These are phyloP conservation scores for Castanea crenata DNA, from an alignment of 306 rosid species.

Conservation along the genomic window DNA sequence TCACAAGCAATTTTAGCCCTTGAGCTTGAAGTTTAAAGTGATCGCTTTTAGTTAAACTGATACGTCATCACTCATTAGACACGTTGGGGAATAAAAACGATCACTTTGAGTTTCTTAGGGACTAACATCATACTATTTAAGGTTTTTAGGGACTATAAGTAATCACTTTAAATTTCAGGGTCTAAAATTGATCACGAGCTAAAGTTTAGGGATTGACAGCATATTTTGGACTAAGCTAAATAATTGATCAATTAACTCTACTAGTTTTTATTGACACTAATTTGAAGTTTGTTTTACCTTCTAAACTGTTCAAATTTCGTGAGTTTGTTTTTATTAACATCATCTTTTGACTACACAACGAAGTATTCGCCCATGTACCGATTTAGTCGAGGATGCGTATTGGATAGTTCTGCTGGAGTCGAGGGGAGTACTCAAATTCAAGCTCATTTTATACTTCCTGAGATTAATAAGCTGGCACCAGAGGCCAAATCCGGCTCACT, in stretches of 20 bases:
- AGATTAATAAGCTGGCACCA: slow-evolving; percentile 52
- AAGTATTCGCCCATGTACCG: slow-evolving; percentile 61
- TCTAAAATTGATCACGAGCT: too few relatives aligned
- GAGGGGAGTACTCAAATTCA: slow-evolving; percentile 42
- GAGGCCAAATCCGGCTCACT: slow-evolving; percentile 55
- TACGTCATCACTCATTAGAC: too few relatives aligned
- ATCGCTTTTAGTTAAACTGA: too few relatives aligned
- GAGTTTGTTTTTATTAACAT: not conserved
- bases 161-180: too few relatives aligned
- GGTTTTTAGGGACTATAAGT: too few relatives aligned
- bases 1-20: too few relatives aligned
- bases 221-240: too few relatives aligned
- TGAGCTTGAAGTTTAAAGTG: too few relatives aligned
- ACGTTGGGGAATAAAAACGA: too few relatives aligned
- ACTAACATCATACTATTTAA: too few relatives aligned
- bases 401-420: slow-evolving; percentile 35
- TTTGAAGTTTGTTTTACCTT: not conserved
- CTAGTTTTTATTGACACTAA: not conserved
- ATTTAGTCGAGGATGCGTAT: slow-evolving; percentile 48
- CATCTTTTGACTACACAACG: not conserved
- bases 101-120: too few relatives aligned
- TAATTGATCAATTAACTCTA: not conserved
- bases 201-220: too few relatives aligned
- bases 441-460: slow-evolving; percentile 69
- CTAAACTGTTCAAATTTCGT: slow-evolving; percentile 15